Percentiles rank a stretch among this genome's conserved stretches.
phyloP scores from a whole-genome alignment of 2,329 filamentous ascomycete genomes.

The Pestalotiopsis sp. region DNA sequence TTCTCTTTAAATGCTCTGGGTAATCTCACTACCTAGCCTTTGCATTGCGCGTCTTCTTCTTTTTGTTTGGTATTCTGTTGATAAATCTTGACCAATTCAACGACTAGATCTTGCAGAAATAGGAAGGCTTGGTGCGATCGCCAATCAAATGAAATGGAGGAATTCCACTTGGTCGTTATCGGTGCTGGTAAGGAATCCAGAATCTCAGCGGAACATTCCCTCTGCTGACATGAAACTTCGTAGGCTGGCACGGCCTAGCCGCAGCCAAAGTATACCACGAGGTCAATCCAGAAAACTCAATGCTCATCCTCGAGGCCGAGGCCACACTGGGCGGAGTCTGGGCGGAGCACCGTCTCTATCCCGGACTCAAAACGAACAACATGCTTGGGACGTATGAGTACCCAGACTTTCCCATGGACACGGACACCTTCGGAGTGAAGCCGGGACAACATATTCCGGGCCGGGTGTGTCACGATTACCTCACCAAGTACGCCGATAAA shows the following conservation, averaged over 20 bases:
- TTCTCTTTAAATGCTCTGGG: neutral
- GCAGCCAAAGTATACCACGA: slow-evolving; percentile 64
- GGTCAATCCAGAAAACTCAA: slow-evolving; percentile 56
- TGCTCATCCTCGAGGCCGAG: slow-evolving; percentile 61
- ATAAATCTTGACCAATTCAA: no score
- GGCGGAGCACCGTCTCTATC: slow-evolving; percentile 68
- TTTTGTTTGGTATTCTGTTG: neutral
- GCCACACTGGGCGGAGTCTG: slow-evolving; percentile 69
- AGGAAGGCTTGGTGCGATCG: no score
- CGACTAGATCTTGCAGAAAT: no score
- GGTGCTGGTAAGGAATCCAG: slow-evolving; percentile 51
- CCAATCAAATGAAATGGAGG: slow-evolving; percentile 37
- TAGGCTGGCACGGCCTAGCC: slow-evolving; percentile 49
- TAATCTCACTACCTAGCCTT: neutral
- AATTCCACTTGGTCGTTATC: slow-evolving; percentile 49
- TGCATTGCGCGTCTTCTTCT: neutral
- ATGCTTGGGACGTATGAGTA: slow-evolving; percentile 74
- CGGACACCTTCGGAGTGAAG: slow-evolving; percentile 48
- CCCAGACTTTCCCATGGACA: slow-evolving; percentile 72
- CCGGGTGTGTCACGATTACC: slow-evolving; percentile 55
- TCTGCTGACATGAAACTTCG: neutral
- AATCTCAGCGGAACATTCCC: neutral
- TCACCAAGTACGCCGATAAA: slow-evolving; percentile 56
- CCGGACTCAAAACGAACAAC: slow-evolving; percentile 74
- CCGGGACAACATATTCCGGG: slow-evolving; percentile 62